Evolutionary conservation across 768 basidiomycete species (phyloP), one percentile per base, ranked within the genome.

Genomic region (Agrocybe pediades): DNA sequence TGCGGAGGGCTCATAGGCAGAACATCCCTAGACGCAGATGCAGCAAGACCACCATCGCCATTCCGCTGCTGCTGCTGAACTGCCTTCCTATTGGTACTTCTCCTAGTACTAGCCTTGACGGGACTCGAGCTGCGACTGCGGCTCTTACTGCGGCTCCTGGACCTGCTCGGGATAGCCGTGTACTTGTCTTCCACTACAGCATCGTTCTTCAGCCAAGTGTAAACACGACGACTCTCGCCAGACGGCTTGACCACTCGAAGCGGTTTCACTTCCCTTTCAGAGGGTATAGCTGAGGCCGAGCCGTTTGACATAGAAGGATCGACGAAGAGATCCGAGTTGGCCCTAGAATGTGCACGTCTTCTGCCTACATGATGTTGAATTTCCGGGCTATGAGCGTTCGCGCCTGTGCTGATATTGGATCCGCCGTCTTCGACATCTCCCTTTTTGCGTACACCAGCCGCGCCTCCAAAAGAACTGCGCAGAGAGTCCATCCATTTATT

Each of bases 1-100:
- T 75, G 74, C 2, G 83, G 74, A 0, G 87, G 86, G 55, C 83
- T 85, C 21, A 71, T 71, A 0, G 84, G 83, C 2, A 88, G 72
- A 19, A 80, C 59, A 2, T 63, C 56, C 23, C 21, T 58, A 46
- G 29, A 69, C 33, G 47, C 45, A 20, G 23, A 44, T 19, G 25
- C 13, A 48, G 3, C 33, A 36, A 15, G 11, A 36, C 29, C 7
- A 30, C 33, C 13, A 13, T 13, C 33, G 11, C n/a, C 11, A 5
- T 13, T 36, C 13, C 13, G 41, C n/a, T 36, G 8, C 30, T 19
- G 9, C 27, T 43, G 20, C 20, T 40, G 16, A 23, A 15, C 23
- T 29, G n/a, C 15, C 21, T 9, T n/a, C 6, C 46, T 27, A 48
- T 8, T 19, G 29, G 9, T 6, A 41, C 15, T 20, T n/a, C 9